These are phyloP conservation scores for Lunularia cruciata DNA, from an alignment of 225 moss, liverwort and hornwort species.

Conservation along the genomic window DNA sequence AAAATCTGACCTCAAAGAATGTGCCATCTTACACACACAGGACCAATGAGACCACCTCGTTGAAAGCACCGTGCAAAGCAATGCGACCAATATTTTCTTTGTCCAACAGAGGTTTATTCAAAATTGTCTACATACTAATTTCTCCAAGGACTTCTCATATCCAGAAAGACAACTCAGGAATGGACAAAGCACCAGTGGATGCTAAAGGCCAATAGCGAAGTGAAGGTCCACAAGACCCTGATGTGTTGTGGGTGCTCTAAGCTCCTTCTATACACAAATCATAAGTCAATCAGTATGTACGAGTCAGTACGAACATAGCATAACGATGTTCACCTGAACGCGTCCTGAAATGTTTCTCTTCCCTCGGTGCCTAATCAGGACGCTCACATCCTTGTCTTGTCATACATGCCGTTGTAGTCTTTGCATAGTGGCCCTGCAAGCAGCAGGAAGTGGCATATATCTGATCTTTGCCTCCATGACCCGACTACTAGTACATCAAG, in stretches of 20 bases:
- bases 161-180: not conserved
- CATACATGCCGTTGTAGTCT: not conserved
- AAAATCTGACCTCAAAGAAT: no score
- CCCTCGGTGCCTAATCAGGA: not conserved
- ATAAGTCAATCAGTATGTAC: not conserved
- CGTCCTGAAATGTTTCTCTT: not conserved
- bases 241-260: not conserved
- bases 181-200: not conserved
- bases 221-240: not conserved
- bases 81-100: not conserved
- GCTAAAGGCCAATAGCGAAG: not conserved
- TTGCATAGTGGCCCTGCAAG: not conserved
- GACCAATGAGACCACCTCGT: no score
- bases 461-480: not conserved
- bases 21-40: no score
- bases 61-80: no score
- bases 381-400: not conserved
- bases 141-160: not conserved
- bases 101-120: not conserved
- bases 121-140: constrained; percentile 18
- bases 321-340: not conserved
- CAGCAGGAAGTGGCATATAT: not conserved
- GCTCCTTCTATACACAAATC: constrained; percentile 1
- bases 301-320: not conserved
- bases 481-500: not conserved